Base-by-base conservation (phyloP, 2,329 filamentous ascomycete species). In the Pyricularia sp. region DNA sequence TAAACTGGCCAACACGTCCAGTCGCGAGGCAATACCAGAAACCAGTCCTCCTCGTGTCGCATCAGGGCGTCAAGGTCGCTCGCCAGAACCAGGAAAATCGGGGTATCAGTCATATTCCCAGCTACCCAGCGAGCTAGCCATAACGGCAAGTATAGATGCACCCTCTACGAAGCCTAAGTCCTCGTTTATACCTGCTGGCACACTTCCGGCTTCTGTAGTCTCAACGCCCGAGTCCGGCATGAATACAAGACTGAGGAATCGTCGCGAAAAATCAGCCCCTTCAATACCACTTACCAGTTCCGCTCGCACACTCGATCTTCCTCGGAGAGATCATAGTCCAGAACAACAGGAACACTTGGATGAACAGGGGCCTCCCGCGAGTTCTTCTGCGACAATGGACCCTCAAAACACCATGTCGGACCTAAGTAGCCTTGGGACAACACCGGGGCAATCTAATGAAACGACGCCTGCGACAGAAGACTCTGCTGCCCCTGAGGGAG, bases 401-500 rank as follows among this genome's bases (percentile, higher is more conserved):
- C 24, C 55, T 19, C 13, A 22, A 19, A 59, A 59, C 24, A 59
- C 55, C 13, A 75, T 73, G 2, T 80, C 79, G 2, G 75, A 73
- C 5, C 70, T 81, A 12, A 80, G 77, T 65, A 68, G 73, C 26
- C 66, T 80, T 16, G 75, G 76, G 1, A 70, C 71, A 0, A 80
- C 79, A 0, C 78, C 79, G 2, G 67, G 68, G 0, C 67, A 74
- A 3, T 77, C 77, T 1, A 71, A 70, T 44, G 73, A 74, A 44
- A 76, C 74, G 4, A 75, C 75, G 2, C 74, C 76, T 1, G 72
- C 70, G 19, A 78, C 73, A 1, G 73, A 73, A 35, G 72, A 73
- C 4, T 77, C 76, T 60, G 64, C 65, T 64, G 13, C 69, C 66
- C 28, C 70, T 66, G 35, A 6, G 65, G 73, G n/a, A 66, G 65